phyloP scores from a whole-genome alignment of 106 monocot species.

The Ottelia alismoides region DNA sequence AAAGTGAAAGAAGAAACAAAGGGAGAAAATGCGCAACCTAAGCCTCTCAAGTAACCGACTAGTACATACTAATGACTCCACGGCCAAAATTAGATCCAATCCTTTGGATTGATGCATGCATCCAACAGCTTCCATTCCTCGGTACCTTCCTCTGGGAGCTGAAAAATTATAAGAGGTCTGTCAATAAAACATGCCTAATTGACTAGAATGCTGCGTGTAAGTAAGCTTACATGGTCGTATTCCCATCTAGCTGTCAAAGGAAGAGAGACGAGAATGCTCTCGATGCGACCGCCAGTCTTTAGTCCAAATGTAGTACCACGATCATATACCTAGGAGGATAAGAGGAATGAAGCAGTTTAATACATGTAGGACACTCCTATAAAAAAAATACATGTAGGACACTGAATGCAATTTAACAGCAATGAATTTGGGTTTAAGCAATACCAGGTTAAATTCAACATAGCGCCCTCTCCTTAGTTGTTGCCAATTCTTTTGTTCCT shows the following conservation, averaged over 20 bases:
- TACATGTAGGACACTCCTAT: not conserved
- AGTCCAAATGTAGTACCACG: conserved; percentile 97
- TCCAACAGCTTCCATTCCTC: conserved; percentile 90
- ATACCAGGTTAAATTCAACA: conserved; percentile 96
- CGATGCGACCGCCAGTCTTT: conserved; percentile 95
- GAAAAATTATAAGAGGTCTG: conserved; percentile 1
- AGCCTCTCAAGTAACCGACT: too few species aligned
- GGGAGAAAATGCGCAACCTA: too few species aligned
- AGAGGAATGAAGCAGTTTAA: not conserved
- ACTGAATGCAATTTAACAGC: not conserved
- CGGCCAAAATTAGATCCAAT: conserved; percentile 77
- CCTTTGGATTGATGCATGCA: conserved; percentile 82
- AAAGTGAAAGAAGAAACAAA: too few species aligned
- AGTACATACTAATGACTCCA: too few species aligned
- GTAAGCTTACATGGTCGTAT: conserved; percentile 79
- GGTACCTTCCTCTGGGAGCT: conserved; percentile 64
- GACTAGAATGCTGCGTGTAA: not conserved
- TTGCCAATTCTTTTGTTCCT: conserved; percentile 88
- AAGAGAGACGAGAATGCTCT: conserved; percentile 98
- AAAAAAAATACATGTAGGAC: too few species aligned
- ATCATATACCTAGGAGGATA: conserved; percentile 71
- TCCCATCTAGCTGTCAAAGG: conserved; percentile 97
- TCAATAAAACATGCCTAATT: not conserved
- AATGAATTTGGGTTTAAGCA: not conserved
- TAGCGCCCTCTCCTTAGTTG: conserved; percentile 90